Evolutionary conservation across 2,329 filamentous ascomycete species (phyloP).

Genomic region (Magnaporthiopsis poae): DNA sequence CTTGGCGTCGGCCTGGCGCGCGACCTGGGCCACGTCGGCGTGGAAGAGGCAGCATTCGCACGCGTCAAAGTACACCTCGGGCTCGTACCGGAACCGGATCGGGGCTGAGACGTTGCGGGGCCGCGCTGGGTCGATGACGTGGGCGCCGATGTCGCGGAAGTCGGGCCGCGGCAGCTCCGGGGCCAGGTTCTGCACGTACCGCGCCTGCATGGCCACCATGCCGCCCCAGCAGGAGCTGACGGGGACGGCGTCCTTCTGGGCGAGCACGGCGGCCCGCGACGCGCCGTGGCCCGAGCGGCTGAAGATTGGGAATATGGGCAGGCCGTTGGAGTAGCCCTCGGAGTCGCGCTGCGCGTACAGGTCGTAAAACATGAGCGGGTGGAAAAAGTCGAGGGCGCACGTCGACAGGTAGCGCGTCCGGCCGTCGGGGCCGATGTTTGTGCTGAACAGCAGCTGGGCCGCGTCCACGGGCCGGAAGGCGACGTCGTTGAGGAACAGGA

Average conservation of each 20-base stretch:
- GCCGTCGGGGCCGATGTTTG: constrained; percentile 43
- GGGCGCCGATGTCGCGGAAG: constrained; percentile 24
- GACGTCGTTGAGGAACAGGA: constrained; percentile 62
- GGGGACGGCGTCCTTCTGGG: constrained; percentile 52
- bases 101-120: constrained; percentile 26
- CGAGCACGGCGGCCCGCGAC: constrained; percentile 54
- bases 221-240: constrained; percentile 71
- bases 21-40: constrained; percentile 33
- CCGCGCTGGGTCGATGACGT: constrained; percentile 26
- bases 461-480: constrained; percentile 41
- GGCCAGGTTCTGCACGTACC: constrained; percentile 41
- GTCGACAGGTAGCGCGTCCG: constrained; percentile 52
- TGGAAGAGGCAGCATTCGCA: constrained; percentile 55
- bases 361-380: constrained; percentile 62
- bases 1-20: constrained; percentile 19
- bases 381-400: constrained; percentile 61
- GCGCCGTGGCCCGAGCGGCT: constrained; percentile 38
- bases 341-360: constrained; percentile 61
- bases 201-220: constrained; percentile 58
- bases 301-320: constrained; percentile 62
- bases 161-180: constrained; percentile 21
- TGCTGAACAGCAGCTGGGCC: constrained; percentile 50
- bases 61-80: constrained; percentile 51
- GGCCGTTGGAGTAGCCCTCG: constrained; percentile 52
- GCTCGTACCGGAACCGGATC: constrained; percentile 47